These are phyloP conservation scores for Uromyces viciae-fabae DNA, from an alignment of 1,284 basidiomycete species.

Conservation along the genomic window DNA sequence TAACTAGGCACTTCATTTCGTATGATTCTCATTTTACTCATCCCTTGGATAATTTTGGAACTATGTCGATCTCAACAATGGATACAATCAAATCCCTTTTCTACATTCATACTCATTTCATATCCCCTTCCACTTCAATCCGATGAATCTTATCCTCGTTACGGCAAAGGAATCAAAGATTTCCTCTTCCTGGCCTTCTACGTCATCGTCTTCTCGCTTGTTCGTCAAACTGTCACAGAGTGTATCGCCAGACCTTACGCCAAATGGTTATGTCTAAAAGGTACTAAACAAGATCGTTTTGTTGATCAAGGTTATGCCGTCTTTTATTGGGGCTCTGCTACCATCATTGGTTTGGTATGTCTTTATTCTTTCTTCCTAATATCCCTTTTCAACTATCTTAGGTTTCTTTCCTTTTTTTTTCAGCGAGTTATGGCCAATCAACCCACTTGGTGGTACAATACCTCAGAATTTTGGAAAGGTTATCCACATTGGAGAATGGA, in stretches of 20 bases:
- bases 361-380: not conserved
- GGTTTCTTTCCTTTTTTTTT: constrained; percentile 1
- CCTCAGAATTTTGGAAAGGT: constrained; percentile 54
- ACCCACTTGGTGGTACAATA: constrained; percentile 62
- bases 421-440: constrained; percentile 77
- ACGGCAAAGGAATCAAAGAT: constrained; percentile 71
- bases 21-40: constrained; percentile 46
- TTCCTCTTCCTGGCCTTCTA: constrained; percentile 78
- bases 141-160: constrained; percentile 62
- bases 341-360: constrained; percentile 72
- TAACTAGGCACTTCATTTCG: constrained; percentile 39
- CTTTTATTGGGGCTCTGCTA: constrained; percentile 71
- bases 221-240: constrained; percentile 74
- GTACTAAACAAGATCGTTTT: constrained; percentile 72
- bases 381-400: not conserved
- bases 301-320: constrained; percentile 85
- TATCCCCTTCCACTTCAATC: constrained; percentile 61
- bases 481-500: constrained; percentile 66
- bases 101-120: constrained; percentile 71
- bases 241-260: constrained; percentile 71
- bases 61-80: constrained; percentile 56
- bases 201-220: constrained; percentile 84
- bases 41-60: constrained; percentile 49
- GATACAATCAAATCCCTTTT: constrained; percentile 70
- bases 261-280: constrained; percentile 65